Conservation (phyloP, 176 grass and related monocot species). For the Elaeis guineensis region DNA sequence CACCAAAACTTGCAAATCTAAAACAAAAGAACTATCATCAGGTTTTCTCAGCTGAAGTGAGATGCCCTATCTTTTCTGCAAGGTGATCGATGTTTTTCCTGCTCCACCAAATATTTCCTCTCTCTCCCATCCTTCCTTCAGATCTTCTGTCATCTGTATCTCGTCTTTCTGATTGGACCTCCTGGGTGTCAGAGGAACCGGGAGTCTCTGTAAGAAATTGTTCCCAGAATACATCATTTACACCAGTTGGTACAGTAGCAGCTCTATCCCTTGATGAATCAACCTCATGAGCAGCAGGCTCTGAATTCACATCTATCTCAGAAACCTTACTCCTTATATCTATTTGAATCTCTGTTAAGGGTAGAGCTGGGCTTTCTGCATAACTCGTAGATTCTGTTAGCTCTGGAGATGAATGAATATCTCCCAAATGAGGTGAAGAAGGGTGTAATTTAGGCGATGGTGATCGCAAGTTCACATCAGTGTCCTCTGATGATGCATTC, state of each 20-base stretch:
- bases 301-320: constrained; percentile 85
- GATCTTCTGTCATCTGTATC: constrained; percentile 32
- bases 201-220: constrained; percentile 91
- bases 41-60: constrained; percentile 56
- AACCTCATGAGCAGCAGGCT: constrained; percentile 53
- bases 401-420: constrained; percentile 41
- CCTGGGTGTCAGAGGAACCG: constrained; percentile 33
- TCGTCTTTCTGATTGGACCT: constrained; percentile 63
- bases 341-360: constrained; percentile 25
- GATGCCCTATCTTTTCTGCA: constrained; percentile 56
- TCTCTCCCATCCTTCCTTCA: constrained; percentile 22
- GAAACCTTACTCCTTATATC: constrained; percentile 43
- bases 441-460: constrained; percentile 22
- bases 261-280: constrained; percentile 43
- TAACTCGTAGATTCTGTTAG: constrained; percentile 54
- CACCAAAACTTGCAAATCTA: neutral
- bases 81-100: constrained; percentile 53
- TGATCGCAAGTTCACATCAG: constrained; percentile 31
- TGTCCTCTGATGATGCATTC: constrained; percentile 54
- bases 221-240: constrained; percentile 87
- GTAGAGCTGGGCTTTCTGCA: constrained; percentile 42
- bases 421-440: constrained; percentile 39
- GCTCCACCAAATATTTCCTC: constrained; percentile 35
- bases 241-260: constrained; percentile 23
- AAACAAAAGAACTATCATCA: constrained; percentile 23